Evolutionary conservation across 495 filamentous ascomycete species (phyloP).

Genomic region (Trichoderma asperelloides): DNA sequence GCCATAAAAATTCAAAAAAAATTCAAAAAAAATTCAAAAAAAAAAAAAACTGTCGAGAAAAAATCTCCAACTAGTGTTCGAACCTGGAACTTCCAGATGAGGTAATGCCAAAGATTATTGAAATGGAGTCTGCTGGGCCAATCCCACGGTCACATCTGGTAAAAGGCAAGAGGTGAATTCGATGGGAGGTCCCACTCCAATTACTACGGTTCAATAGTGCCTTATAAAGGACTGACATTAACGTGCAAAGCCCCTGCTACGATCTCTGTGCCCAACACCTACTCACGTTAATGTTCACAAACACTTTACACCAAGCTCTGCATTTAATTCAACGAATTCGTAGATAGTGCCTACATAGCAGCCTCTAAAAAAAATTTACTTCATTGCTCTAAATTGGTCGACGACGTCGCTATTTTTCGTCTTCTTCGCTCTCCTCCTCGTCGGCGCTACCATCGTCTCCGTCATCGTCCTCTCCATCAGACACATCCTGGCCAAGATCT

Average conservation of each 20-base stretch:
- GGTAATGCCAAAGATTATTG: slow-evolving; percentile 47
- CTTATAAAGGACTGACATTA: slow-evolving; percentile 1
- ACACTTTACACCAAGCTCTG: no score
- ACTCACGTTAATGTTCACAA: no score
- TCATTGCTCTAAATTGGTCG: background rate
- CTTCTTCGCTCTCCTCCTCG: slow-evolving; percentile 43
- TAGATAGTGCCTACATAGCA: background rate
- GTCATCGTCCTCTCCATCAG: slow-evolving; percentile 70
- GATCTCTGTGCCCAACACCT: no score
- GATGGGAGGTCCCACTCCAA: slow-evolving; percentile 14
- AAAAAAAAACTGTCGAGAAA: background rate
- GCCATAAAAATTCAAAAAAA: no score
- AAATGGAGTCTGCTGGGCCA: slow-evolving; percentile 46
- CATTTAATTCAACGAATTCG: no score
- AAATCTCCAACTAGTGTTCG: slow-evolving; percentile 5
- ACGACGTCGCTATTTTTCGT: slow-evolving; percentile 19
- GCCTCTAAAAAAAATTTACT: background rate
- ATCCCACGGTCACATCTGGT: slow-evolving; percentile 52
- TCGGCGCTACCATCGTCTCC: slow-evolving; percentile 55
- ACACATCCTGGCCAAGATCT: slow-evolving; percentile 62
- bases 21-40: background rate
- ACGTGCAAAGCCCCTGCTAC: no score
- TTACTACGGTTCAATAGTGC: background rate
- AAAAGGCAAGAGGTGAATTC: slow-evolving; percentile 59
- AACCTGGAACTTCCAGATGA: slow-evolving; percentile 13